Conservation (phyloP, 148 eudicot species). For the Vaccinium macrocarpon region DNA sequence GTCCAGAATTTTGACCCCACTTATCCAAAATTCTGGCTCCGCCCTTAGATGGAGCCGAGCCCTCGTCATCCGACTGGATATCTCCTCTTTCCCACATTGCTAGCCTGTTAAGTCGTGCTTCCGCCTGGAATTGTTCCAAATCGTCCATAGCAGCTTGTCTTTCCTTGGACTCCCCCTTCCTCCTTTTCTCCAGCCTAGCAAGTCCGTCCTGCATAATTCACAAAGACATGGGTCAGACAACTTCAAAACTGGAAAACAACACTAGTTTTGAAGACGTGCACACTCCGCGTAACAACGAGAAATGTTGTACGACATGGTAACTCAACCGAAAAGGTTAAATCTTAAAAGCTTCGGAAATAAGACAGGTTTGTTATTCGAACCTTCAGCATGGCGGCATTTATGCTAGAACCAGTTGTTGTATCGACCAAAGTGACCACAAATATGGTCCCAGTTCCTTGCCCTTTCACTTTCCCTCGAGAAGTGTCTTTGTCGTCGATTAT, state of each 20-base stretch:
- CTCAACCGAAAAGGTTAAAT: background rate
- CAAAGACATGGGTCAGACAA: background rate
- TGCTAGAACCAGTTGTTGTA: conserved; percentile 44
- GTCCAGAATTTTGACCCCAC: no score
- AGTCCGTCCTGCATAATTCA: conserved; percentile 65
- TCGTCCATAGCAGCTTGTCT: conserved; percentile 53
- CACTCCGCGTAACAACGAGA: no score
- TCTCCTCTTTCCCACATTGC: conserved; percentile 94
- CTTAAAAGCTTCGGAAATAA: conserved; percentile 10
- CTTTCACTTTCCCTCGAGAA: conserved; percentile 84
- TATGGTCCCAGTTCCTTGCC: conserved; percentile 83
- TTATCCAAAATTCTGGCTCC: no score
- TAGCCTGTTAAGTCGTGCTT: conserved; percentile 54
- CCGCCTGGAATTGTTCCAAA: conserved; percentile 63
- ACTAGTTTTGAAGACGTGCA: no score
- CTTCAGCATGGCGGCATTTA: conserved; percentile 79
- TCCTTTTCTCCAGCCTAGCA: conserved; percentile 72
- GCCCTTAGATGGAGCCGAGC: conserved; percentile 42
- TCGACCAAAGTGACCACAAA: conserved; percentile 67
- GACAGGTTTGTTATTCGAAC: conserved; percentile 32
- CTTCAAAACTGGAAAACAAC: background rate
- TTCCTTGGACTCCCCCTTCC: conserved; percentile 60
- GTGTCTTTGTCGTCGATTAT: conserved; percentile 74
- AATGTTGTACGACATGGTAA: background rate
- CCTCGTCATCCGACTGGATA: conserved; percentile 84